These are phyloP conservation scores for Rauvolfia tetraphylla DNA, from an alignment of 257 asterid species.

Conservation along the genomic window DNA sequence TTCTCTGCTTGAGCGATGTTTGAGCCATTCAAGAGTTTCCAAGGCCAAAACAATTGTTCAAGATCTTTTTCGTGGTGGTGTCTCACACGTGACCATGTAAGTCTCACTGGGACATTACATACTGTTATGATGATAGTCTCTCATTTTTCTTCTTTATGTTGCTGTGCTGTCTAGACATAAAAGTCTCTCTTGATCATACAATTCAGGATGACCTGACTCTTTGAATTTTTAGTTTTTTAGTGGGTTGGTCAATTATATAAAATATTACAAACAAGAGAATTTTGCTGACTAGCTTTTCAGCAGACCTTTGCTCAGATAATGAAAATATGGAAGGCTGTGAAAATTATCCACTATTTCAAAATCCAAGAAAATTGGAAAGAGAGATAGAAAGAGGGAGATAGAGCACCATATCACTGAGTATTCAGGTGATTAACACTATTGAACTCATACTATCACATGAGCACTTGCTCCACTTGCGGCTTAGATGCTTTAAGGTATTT, in stretches of 20 bases:
- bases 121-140: neutral
- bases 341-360: too few species aligned
- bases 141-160: neutral
- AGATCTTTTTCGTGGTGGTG: constrained; percentile 96
- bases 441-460: too few species aligned
- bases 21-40: constrained; percentile 69
- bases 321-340: too few species aligned
- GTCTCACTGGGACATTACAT: constrained; percentile 16
- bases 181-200: neutral
- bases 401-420: too few species aligned
- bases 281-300: too few species aligned
- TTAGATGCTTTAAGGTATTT: too few species aligned
- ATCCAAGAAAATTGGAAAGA: too few species aligned
- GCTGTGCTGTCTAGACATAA: neutral
- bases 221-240: neutral
- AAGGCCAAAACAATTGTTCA: constrained; percentile 76
- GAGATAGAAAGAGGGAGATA: too few species aligned
- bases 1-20: constrained; percentile 81
- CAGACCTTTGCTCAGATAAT: too few species aligned
- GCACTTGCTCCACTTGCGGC: too few species aligned
- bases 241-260: neutral
- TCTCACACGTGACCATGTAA: constrained; percentile 88
- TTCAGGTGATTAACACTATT: too few species aligned
- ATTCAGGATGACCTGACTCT: neutral
- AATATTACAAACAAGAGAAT: too few species aligned